Base-by-base conservation (phyloP, 192 early-diverging fungal species). In the Jimgerdemannia lactiflua region DNA sequence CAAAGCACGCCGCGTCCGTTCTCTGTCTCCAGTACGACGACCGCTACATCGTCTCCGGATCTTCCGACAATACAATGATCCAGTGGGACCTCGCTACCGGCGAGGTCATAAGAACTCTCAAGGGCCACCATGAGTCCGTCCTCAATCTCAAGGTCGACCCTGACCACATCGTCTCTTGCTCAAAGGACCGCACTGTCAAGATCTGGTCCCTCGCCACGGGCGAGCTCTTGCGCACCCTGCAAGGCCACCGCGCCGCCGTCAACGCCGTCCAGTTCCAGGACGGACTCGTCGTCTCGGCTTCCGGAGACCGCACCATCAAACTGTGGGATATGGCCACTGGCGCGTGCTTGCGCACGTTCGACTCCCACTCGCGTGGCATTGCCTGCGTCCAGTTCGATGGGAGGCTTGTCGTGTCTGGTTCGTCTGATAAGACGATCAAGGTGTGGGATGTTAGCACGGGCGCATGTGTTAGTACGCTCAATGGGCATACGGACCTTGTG, bases 301-400 rank as follows among this genome's bases (percentile, higher is more conserved):
- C 91, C 59, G 92, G 93, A 65, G 95, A 97, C 76, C 90, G 94
- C 59, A 93, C 94, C 0, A 90, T 97, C 69, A 92, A 91, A 69
- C 78, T 97, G 4, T 98, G 96, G 96, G 87, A 75, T 70, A 70
- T 74, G 65, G 78, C 84, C 3, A 91, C 92, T 0, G 95, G 95
- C 42, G 84, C 77, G 66, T 90, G 88, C 65, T 75, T 96, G 18
- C 88, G 91, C 8, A 90, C 92, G 70, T 96, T 95, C 80, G 83
- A 85, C 59, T 95, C 94, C 14, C 95, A 96, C 72, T 87, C 85
- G 10, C 89, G 94, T 19, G 94, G 94, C 0, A 78, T 96, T 10
- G 93, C 93, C 0, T 95, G 94, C 77, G 94, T 95, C 39, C 94
- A 96, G 77, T 95, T 94, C 73, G 91, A 94, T 75, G 93, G 93